phyloP scores from a whole-genome alignment of 2,329 filamentous ascomycete species.

The Colletotrichum cordylinicola region DNA sequence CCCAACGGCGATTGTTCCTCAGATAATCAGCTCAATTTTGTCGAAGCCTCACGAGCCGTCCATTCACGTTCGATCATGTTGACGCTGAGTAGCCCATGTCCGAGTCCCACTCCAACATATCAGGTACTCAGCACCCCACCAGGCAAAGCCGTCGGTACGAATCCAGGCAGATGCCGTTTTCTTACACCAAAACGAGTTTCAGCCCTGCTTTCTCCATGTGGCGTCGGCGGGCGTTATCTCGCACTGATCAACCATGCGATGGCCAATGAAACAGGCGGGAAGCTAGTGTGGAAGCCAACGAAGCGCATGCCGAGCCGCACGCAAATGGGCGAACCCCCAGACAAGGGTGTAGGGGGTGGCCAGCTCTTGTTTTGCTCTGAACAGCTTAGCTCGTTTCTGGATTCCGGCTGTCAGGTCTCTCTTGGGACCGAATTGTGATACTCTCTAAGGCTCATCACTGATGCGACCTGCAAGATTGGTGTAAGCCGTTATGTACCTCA shows the following conservation, averaged over 20 bases:
- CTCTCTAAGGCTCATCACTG: neutral
- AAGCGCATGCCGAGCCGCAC: neutral
- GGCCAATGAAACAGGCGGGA: conserved; percentile 11
- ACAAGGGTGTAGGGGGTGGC: neutral
- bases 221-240: neutral
- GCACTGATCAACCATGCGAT: conserved; percentile 3
- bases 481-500: conserved; percentile 17
- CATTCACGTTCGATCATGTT: neutral
- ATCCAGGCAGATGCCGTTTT: neutral
- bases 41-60: neutral
- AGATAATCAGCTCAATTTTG: neutral
- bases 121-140: neutral
- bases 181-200: neutral
- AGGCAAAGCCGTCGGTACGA: neutral
- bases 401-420: neutral
- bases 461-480: neutral
- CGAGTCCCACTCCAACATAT: neutral
- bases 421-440: conserved; percentile 4
- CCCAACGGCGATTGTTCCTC: neutral
- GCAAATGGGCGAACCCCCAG: neutral
- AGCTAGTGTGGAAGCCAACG: neutral
- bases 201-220: neutral
- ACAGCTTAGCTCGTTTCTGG: neutral
- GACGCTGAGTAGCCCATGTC: neutral
- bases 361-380: neutral